Percentiles rank a stretch among this genome's conserved stretches.
These are phyloP conservation scores for Triticum turgidum DNA, from an alignment of 176 grass and related monocot species.

Conservation along the genomic window DNA sequence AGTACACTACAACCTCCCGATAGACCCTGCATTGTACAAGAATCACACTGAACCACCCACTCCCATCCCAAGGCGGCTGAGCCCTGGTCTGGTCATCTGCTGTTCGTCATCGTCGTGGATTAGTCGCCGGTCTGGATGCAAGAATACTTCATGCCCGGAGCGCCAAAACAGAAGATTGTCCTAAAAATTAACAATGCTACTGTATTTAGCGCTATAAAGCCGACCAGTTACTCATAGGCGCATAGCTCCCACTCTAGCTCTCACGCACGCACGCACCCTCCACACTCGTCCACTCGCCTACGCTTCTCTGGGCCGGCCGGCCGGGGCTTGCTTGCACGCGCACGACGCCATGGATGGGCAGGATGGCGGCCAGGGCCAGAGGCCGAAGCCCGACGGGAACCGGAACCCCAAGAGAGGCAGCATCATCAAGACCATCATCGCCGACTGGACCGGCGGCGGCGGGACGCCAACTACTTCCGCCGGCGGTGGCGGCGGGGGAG, in stretches of 20 bases:
- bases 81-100: no score
- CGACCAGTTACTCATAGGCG: background rate
- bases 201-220: background rate
- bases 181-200: background rate
- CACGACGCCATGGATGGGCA: conserved; percentile 35
- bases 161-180: background rate
- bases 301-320: background rate
- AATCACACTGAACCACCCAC: background rate
- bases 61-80: no score
- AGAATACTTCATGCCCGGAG: background rate
- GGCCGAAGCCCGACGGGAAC: conserved; percentile 27
- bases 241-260: background rate
- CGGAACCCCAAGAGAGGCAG: conserved; percentile 24
- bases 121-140: background rate
- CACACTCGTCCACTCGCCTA: background rate
- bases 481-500: background rate
- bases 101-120: background rate
- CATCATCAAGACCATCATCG: conserved; percentile 25
- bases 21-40: background rate
- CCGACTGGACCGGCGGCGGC: background rate
- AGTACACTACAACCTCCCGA: no score
- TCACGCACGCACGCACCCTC: background rate
- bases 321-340: background rate
- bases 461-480: background rate
- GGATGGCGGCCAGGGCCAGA: background rate